A percentile compares a stretch with the other conserved stretches of the same genome.
Conservation (phyloP, 2,329 filamentous ascomycete species). For the Lachnellula occidentalis region DNA sequence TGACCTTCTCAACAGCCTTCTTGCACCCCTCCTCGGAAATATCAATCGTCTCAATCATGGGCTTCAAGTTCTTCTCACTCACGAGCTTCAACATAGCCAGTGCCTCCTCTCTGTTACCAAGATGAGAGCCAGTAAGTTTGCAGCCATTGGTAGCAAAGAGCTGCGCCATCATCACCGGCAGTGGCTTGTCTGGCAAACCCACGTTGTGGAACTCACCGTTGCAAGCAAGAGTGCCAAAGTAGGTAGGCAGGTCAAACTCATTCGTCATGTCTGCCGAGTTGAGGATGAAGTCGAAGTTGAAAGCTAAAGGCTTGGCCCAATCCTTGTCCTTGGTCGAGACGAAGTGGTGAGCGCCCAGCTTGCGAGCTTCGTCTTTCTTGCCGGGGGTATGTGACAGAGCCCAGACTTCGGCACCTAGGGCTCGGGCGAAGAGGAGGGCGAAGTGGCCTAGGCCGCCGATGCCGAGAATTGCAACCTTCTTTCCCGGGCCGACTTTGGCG, state of each 20-base stretch:
- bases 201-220: conserved; percentile 53
- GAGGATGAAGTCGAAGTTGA: conserved; percentile 47
- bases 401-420: conserved; percentile 61
- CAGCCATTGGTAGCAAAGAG: conserved; percentile 34
- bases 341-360: conserved; percentile 53
- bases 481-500: conserved; percentile 38
- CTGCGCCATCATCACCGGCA: conserved; percentile 38
- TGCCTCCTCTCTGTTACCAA: conserved; percentile 56
- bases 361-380: conserved; percentile 54
- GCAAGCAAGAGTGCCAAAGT: conserved; percentile 47
- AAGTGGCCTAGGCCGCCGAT: conserved; percentile 71
- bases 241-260: conserved; percentile 48
- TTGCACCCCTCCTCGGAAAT: conserved; percentile 55
- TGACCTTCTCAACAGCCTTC: conserved; percentile 63
- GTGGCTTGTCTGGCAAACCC: conserved; percentile 48
- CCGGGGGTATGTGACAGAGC: conserved; percentile 54
- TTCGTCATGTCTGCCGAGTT: conserved; percentile 46
- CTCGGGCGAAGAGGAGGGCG: conserved; percentile 63
- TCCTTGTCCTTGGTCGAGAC: conserved; percentile 46
- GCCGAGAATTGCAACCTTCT: conserved; percentile 64
- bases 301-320: conserved; percentile 53
- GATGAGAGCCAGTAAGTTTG: conserved; percentile 44
- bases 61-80: conserved; percentile 47
- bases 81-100: conserved; percentile 54
- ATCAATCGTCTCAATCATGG: conserved; percentile 47